Conservation (phyloP, 306 rosid genomes). For the Sicyos edulis region DNA sequence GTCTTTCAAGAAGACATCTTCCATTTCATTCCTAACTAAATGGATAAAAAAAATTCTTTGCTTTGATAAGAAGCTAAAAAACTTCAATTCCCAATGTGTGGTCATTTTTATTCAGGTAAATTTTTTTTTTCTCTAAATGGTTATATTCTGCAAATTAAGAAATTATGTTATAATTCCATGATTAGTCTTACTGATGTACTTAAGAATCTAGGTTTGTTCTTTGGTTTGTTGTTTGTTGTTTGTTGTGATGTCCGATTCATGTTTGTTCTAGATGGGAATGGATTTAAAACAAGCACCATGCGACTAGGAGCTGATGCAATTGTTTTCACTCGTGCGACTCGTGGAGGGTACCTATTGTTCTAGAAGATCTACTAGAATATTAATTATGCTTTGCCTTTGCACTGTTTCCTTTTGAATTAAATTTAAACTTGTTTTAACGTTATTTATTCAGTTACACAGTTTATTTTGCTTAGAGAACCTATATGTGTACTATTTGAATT, state of each 20-base stretch:
- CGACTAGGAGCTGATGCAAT: conserved; percentile 90
- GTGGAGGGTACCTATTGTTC: conserved; percentile 41
- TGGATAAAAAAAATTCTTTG: not conserved
- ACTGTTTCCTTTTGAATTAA: not conserved
- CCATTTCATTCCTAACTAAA: not conserved
- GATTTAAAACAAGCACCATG: conserved; percentile 98
- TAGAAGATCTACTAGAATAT: conserved; percentile 7
- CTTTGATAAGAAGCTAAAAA: not conserved
- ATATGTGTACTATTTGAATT: not conserved
- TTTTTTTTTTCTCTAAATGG: not conserved
- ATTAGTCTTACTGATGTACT: not conserved
- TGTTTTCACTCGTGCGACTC: conserved; percentile 66
- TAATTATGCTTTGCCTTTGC: not conserved
- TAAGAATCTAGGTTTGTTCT: conserved; percentile 2
- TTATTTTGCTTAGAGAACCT: not conserved
- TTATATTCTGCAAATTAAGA: not conserved
- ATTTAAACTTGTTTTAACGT: not conserved
- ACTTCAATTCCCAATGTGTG: not conserved
- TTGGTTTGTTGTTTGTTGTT: not conserved
- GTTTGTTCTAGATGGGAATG: conserved; percentile 80
- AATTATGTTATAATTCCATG: not conserved
- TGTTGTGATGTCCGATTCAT: not conserved
- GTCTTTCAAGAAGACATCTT: not conserved
- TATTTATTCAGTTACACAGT: not conserved
- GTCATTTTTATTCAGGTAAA: not conserved